Evolutionary conservation across 495 filamentous ascomycete genomes (phyloP).

Genomic region (Tuber umbilicatum): DNA sequence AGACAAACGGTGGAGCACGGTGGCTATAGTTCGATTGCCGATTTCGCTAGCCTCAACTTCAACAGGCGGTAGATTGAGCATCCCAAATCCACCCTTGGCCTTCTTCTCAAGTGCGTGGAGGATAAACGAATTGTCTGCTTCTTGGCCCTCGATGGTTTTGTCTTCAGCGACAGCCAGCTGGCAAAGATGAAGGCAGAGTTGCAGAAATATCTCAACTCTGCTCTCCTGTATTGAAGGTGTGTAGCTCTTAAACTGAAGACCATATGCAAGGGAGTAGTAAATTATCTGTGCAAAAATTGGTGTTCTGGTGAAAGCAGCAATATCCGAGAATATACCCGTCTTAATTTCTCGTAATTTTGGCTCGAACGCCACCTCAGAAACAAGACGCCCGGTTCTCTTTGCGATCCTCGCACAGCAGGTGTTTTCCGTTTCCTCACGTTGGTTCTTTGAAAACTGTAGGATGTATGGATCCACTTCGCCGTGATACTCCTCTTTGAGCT

Average conservation of each 20-base stretch:
- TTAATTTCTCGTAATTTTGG: conserved; percentile 73
- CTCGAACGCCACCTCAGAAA: conserved; percentile 86
- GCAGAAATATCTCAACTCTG: conserved; percentile 81
- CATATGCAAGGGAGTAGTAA: conserved; percentile 77
- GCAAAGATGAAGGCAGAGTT: conserved; percentile 79
- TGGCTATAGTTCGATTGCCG: conserved; percentile 57
- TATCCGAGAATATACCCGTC: conserved; percentile 65
- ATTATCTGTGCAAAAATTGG: conserved; percentile 85
- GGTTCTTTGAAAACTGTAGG: conserved; percentile 91
- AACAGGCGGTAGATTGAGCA: conserved; percentile 9
- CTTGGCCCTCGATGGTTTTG: conserved; percentile 53
- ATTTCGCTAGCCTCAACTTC: conserved; percentile 11
- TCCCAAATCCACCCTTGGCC: conserved; percentile 21
- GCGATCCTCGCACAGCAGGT: conserved; percentile 79
- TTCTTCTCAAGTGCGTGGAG: conserved; percentile 34
- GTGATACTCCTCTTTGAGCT: conserved; percentile 76
- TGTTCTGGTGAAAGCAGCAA: conserved; percentile 70
- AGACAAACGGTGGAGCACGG: conserved; percentile 66
- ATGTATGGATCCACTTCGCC: conserved; percentile 89
- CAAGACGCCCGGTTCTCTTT: conserved; percentile 74
- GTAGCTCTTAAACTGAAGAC: conserved; percentile 56
- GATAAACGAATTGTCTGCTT: conserved; percentile 37
- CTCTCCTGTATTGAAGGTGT: conserved; percentile 69
- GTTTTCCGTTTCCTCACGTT: conserved; percentile 89
- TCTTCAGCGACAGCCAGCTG: conserved; percentile 82